Percentiles rank a stretch among this genome's conserved stretches.
These are phyloP conservation scores for Nyssa sinensis DNA, from an alignment of 148 eudicot genomes.

Conservation along the genomic window DNA sequence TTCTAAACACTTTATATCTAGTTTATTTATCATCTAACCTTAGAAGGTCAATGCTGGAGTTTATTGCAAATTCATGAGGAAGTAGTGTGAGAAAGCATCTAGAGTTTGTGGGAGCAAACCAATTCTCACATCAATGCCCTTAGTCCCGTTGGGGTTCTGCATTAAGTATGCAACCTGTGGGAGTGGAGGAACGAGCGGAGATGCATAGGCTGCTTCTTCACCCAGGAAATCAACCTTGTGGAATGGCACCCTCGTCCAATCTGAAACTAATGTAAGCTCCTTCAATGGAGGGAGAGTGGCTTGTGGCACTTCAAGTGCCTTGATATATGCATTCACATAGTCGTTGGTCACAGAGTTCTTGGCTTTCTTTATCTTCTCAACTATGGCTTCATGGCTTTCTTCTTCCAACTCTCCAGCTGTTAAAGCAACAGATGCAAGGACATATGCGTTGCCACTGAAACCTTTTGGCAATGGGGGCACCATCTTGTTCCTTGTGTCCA, in stretches of 20 bases:
- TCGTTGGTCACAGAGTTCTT: background rate
- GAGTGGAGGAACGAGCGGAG: conserved; percentile 5
- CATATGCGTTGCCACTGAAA: conserved; percentile 8
- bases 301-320: conserved; percentile 4
- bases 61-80: background rate
- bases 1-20: too few relatives aligned
- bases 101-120: conserved; percentile 1
- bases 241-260: conserved; percentile 10
- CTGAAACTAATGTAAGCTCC: conserved; percentile 10
- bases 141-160: background rate
- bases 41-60: too few relatives aligned
- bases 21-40: too few relatives aligned
- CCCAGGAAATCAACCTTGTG: conserved; percentile 10
- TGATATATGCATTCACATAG: conserved; percentile 1
- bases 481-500: conserved; percentile 11
- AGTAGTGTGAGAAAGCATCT: background rate
- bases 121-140: conserved; percentile 10
- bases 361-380: conserved; percentile 7
- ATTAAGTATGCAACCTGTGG: conserved; percentile 15
- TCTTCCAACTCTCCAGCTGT: conserved; percentile 3
- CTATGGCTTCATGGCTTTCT: background rate
- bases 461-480: conserved; percentile 7
- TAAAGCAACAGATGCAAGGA: background rate
- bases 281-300: conserved; percentile 9
- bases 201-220: conserved; percentile 10